Conservation (phyloP, 345 rosid species). For the Gossypium sturtianum region DNA sequence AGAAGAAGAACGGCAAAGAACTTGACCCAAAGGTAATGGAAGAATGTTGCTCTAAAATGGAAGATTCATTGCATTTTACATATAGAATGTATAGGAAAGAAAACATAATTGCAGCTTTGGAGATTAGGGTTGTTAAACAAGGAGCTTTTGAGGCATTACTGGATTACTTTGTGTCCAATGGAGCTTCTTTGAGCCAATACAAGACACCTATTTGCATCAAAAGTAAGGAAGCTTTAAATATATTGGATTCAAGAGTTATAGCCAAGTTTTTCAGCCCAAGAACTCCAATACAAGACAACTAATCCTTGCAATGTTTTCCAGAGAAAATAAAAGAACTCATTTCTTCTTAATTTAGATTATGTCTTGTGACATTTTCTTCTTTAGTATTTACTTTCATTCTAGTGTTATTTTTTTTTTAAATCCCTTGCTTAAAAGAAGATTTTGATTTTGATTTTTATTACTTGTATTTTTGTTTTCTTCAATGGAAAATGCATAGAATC, state of each 20-base stretch:
- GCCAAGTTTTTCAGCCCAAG: slow-evolving; percentile 54
- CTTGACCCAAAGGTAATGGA: slow-evolving; percentile 34
- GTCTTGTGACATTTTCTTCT: background rate
- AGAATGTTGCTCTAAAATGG: slow-evolving; percentile 48
- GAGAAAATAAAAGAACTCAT: background rate
- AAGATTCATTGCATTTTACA: slow-evolving; percentile 39
- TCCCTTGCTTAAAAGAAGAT: background rate
- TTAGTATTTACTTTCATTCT: background rate
- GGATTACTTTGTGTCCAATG: slow-evolving; percentile 70
- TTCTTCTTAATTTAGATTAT: background rate
- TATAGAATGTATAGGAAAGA: slow-evolving; percentile 41
- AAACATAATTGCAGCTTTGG: slow-evolving; percentile 40
- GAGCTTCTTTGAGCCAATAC: slow-evolving; percentile 68
- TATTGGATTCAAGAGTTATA: slow-evolving; percentile 61
- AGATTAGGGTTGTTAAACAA: slow-evolving; percentile 22
- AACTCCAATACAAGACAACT: background rate
- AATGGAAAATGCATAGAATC: too few relatives aligned
- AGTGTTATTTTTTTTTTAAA: too few relatives aligned
- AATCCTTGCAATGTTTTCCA: too few relatives aligned
- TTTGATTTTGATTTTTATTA: too few relatives aligned
- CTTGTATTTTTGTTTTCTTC: too few relatives aligned
- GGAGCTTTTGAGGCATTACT: slow-evolving; percentile 60
- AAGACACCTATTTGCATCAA: slow-evolving; percentile 67
- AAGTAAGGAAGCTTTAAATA: slow-evolving; percentile 33
- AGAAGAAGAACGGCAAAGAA: background rate